phyloP scores from a whole-genome alignment of 495 filamentous ascomycete species.

The Bathelium albidoporum region DNA sequence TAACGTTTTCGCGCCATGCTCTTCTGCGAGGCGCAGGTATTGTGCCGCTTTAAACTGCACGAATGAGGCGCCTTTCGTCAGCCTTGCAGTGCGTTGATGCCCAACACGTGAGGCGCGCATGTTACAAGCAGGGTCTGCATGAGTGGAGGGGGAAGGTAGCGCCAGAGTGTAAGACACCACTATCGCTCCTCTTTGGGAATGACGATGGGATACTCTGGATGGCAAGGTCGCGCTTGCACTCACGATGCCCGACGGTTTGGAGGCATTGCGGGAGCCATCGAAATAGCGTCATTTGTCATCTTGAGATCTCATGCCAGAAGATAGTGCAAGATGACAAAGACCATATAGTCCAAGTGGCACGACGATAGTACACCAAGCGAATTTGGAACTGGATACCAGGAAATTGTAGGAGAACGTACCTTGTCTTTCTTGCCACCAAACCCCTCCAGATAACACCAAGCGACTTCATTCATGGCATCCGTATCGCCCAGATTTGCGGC shows the following conservation, averaged over 20 bases:
- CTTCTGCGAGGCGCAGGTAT: constrained; percentile 88
- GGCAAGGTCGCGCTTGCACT: background rate
- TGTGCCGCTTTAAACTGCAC: constrained; percentile 72
- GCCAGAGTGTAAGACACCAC: background rate
- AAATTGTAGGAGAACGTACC: constrained; percentile 46
- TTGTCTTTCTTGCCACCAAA: constrained; percentile 95
- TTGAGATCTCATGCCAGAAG: background rate
- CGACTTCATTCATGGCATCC: constrained; percentile 95
- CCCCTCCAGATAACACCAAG: constrained; percentile 91
- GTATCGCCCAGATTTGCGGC: constrained; percentile 92
- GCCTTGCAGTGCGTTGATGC: constrained; percentile 21
- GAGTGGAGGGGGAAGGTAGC: background rate
- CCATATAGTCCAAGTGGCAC: background rate
- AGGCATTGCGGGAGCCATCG: background rate
- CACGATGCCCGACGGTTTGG: background rate
- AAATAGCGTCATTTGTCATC: background rate
- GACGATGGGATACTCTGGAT: background rate
- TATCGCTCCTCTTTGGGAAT: background rate
- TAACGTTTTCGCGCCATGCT: constrained; percentile 76
- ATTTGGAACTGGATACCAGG: background rate
- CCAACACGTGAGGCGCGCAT: constrained; percentile 25
- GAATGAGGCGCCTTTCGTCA: constrained; percentile 19
- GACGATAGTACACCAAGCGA: background rate
- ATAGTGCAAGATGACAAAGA: background rate
- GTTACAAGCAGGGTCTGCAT: background rate